Evolutionary conservation across 2,329 filamentous ascomycete species (phyloP).

Genomic region (Curvularia verruculosa): DNA sequence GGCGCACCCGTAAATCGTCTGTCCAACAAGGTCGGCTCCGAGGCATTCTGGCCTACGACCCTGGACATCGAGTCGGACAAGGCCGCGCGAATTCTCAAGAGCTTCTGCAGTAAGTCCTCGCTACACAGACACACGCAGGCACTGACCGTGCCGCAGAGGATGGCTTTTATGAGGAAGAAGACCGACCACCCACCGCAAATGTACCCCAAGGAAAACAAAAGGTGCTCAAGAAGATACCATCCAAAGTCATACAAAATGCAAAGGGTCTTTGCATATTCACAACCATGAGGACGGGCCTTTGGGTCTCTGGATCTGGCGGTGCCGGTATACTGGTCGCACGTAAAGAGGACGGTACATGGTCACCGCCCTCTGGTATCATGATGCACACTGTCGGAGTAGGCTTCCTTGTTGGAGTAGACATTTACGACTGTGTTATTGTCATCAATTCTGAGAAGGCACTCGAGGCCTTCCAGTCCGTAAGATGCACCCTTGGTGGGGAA

Average conservation of each 20-base stretch:
- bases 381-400: slow-evolving; percentile 87
- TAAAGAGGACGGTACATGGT: slow-evolving; percentile 87
- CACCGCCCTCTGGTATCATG: slow-evolving; percentile 87
- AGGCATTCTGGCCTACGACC: slow-evolving; percentile 84
- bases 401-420: slow-evolving; percentile 89
- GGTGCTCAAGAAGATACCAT: slow-evolving; percentile 82
- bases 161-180: slow-evolving; percentile 69
- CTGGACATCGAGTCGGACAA: slow-evolving; percentile 92
- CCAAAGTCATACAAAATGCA: slow-evolving; percentile 81
- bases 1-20: slow-evolving; percentile 79
- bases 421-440: slow-evolving; percentile 93
- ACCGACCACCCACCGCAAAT: slow-evolving; percentile 51
- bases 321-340: slow-evolving; percentile 85
- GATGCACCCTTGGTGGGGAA: slow-evolving; percentile 81
- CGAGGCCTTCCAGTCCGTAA: slow-evolving; percentile 79
- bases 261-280: slow-evolving; percentile 93
- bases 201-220: slow-evolving; percentile 67
- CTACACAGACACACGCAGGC: not conserved
- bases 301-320: slow-evolving; percentile 89
- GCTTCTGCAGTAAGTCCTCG: slow-evolving; percentile 79
- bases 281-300: slow-evolving; percentile 90
- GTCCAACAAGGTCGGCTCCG: slow-evolving; percentile 79
- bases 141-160: slow-evolving; percentile 57
- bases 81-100: slow-evolving; percentile 84
- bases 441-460: slow-evolving; percentile 87